Conservation (phyloP, 768 basidiomycete genomes). For the Kwoniella europaea region DNA sequence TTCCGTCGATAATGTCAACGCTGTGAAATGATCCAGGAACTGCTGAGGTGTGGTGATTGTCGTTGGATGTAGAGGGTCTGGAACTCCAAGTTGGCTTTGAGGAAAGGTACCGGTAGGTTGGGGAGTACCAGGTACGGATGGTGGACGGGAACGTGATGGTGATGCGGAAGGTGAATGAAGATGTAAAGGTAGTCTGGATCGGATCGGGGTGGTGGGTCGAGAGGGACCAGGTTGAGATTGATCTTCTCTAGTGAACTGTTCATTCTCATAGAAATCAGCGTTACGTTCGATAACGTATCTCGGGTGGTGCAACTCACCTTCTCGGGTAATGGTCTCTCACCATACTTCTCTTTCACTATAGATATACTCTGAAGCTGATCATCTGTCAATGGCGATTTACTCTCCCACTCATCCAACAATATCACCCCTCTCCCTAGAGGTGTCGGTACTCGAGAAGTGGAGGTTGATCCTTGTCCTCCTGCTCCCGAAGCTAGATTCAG, state of each 20-base stretch:
- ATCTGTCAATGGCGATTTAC: slow-evolving; percentile 75
- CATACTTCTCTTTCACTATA: slow-evolving; percentile 68
- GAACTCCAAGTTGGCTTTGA: slow-evolving; percentile 12
- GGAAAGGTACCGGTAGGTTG: slow-evolving; percentile 10
- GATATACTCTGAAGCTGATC: slow-evolving; percentile 70
- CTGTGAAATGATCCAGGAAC: slow-evolving; percentile 94
- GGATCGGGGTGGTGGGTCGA: slow-evolving; percentile 33
- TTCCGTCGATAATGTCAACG: slow-evolving; percentile 85
- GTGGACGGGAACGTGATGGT: slow-evolving; percentile 26
- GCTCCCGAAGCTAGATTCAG: slow-evolving; percentile 18
- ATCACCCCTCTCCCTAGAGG: slow-evolving; percentile 32
- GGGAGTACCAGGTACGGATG: slow-evolving; percentile 28
- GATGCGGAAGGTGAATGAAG: slow-evolving; percentile 11
- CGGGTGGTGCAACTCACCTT: too few species aligned
- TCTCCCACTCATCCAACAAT: slow-evolving; percentile 86
- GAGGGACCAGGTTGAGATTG: slow-evolving; percentile 31
- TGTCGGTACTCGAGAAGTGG: slow-evolving; percentile 23
- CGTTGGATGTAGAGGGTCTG: slow-evolving; percentile 37
- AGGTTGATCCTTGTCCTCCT: slow-evolving; percentile 6
- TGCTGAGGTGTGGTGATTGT: slow-evolving; percentile 85
- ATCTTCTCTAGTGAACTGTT: slow-evolving; percentile 27
- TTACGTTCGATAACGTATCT: too few species aligned
- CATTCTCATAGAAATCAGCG: not conserved
- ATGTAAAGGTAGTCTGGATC: slow-evolving; percentile 6
- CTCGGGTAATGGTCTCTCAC: slow-evolving; percentile 69